Percentiles rank a stretch among this genome's conserved stretches.
Evolutionary conservation across 805 yeast species (phyloP).

Genomic region (Saccharomycopsis selenospora): DNA sequence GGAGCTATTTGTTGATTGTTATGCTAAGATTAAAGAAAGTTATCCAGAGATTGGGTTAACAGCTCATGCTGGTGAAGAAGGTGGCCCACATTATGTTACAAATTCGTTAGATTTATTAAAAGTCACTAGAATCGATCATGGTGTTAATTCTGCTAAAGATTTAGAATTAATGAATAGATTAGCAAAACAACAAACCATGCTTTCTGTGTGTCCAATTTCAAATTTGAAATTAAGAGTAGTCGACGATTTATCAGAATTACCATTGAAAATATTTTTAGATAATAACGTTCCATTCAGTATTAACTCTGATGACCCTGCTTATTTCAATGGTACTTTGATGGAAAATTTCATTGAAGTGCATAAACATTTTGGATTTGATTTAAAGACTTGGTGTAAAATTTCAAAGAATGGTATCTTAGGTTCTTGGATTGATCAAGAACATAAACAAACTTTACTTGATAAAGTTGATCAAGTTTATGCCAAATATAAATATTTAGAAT

Average conservation of each 20-base stretch:
- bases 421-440: conserved; percentile 59
- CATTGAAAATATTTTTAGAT: conserved; percentile 54
- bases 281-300: conserved; percentile 62
- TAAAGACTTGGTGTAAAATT: conserved; percentile 54
- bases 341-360: conserved; percentile 69
- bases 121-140: conserved; percentile 74
- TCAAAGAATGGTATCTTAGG: conserved; percentile 63
- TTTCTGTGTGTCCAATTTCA: conserved; percentile 72
- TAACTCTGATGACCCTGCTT: conserved; percentile 77
- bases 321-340: conserved; percentile 77
- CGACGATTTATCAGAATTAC: conserved; percentile 56
- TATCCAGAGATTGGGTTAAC: conserved; percentile 56
- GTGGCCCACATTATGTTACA: conserved; percentile 60
- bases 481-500: conserved; percentile 28
- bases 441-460: conserved; percentile 38
- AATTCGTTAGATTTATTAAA: conserved; percentile 51
- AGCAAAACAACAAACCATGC: conserved; percentile 47
- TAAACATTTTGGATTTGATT: conserved; percentile 53
- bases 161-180: conserved; percentile 47
- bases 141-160: conserved; percentile 57
- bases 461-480: conserved; percentile 36
- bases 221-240: conserved; percentile 73
- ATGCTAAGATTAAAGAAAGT: conserved; percentile 37
- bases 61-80: conserved; percentile 90
- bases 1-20: conserved; percentile 57